A percentile compares a stretch with the other conserved stretches of the same genome.
Conservation (phyloP, 345 rosid species). For the Iberis pinnata region DNA sequence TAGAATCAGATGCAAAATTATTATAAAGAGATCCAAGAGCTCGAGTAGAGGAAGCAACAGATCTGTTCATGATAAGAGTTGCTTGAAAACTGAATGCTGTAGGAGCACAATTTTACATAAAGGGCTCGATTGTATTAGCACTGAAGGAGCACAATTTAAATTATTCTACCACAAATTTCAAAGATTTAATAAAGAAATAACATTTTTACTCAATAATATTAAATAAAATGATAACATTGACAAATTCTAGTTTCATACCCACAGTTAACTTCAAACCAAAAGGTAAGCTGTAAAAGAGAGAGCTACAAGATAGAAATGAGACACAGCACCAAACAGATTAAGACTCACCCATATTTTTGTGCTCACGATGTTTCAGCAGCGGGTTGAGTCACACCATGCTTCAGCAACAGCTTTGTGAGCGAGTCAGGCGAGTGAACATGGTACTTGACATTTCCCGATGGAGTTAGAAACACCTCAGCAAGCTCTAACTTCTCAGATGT, state of each 20-base stretch:
- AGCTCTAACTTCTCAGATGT: constrained; percentile 92
- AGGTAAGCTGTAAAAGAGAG: constrained; percentile 5
- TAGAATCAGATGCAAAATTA: constrained; percentile 66
- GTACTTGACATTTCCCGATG: constrained; percentile 78
- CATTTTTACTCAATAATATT: not conserved
- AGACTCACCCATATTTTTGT: not conserved
- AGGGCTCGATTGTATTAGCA: too few species aligned
- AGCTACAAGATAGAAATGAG: constrained; percentile 12
- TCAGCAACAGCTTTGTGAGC: constrained; percentile 66
- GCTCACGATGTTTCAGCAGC: constrained; percentile 53
- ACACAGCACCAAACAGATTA: not conserved
- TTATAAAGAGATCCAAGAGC: constrained; percentile 47
- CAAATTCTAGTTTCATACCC: constrained; percentile 10
- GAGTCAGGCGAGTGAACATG: constrained; percentile 74
- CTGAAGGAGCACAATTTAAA: too few species aligned
- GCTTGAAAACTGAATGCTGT: too few species aligned
- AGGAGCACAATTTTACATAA: too few species aligned
- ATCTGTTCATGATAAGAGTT: constrained; percentile 80
- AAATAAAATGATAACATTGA: constrained; percentile 18
- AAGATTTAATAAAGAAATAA: not conserved
- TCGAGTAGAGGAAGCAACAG: constrained; percentile 39
- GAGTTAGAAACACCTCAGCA: constrained; percentile 71
- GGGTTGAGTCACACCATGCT: constrained; percentile 77
- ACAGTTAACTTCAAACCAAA: constrained; percentile 10
- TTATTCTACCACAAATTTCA: too few species aligned